Evolutionary conservation across 208 protist species (phyloP).

Genomic region (Trypanosoma lewisi): DNA sequence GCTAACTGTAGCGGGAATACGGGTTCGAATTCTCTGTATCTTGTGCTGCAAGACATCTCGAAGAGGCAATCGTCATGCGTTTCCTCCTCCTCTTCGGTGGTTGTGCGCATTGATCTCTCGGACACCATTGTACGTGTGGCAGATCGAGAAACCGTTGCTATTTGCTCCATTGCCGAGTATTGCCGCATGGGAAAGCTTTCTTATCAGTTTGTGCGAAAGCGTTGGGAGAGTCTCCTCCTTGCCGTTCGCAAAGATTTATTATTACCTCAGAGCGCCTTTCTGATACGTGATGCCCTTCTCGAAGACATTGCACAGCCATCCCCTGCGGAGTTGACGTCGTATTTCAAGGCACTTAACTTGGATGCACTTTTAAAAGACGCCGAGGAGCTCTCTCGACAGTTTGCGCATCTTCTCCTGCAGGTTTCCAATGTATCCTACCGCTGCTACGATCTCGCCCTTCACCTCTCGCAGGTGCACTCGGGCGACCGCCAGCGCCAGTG

Average conservation of each 20-base stretch:
- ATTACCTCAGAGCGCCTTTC: slow-evolving; percentile 44
- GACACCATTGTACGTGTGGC: slow-evolving; percentile 27
- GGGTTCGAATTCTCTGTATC: slow-evolving; percentile 8
- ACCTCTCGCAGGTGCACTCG: slow-evolving; percentile 19
- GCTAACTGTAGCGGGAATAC: neutral
- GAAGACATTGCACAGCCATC: slow-evolving; percentile 45
- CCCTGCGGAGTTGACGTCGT: slow-evolving; percentile 25
- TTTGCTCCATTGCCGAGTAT: slow-evolving; percentile 55
- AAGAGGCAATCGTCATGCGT: neutral
- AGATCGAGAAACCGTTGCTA: slow-evolving; percentile 23
- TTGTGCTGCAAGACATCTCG: slow-evolving; percentile 12
- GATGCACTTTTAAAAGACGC: slow-evolving; percentile 32
- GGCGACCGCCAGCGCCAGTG: slow-evolving; percentile 13
- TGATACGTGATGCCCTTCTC: slow-evolving; percentile 55
- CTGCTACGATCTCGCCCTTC: slow-evolving; percentile 31
- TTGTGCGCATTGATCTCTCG: slow-evolving; percentile 34
- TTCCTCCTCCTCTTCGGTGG: slow-evolving; percentile 16
- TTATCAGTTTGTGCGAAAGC: slow-evolving; percentile 20
- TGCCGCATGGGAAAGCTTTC: slow-evolving; percentile 33
- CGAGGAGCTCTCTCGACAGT: slow-evolving; percentile 19
- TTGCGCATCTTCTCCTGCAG: slow-evolving; percentile 25
- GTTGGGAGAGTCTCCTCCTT: slow-evolving; percentile 32
- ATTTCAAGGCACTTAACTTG: slow-evolving; percentile 37
- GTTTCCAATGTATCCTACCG: slow-evolving; percentile 23
- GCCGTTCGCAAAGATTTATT: slow-evolving; percentile 25